phyloP scores from a whole-genome alignment of 2,329 filamentous ascomycete species.

The Aspergillus pseudoglaucus region DNA sequence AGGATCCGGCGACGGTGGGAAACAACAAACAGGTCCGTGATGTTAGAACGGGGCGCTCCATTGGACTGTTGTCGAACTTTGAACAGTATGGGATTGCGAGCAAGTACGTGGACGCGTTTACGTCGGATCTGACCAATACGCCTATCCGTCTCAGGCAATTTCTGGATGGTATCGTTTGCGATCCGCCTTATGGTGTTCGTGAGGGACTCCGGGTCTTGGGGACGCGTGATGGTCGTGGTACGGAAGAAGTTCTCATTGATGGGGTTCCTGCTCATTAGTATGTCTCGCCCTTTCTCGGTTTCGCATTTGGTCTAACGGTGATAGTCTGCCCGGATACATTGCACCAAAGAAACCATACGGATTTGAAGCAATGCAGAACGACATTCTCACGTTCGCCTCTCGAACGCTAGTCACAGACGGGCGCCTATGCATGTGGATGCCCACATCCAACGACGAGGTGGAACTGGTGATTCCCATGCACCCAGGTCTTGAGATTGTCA shows the following conservation, averaged over 20 bases:
- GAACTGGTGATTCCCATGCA: constrained; percentile 73
- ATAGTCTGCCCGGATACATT: constrained; percentile 60
- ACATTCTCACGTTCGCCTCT: constrained; percentile 78
- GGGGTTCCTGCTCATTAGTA: constrained; percentile 65
- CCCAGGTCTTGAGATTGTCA: constrained; percentile 65
- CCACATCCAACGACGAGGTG: constrained; percentile 73
- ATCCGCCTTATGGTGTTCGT: constrained; percentile 91
- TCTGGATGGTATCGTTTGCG: constrained; percentile 88
- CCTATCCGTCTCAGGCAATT: constrained; percentile 58
- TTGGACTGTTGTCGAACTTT: constrained; percentile 63
- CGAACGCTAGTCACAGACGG: constrained; percentile 70
- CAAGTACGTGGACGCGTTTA: constrained; percentile 69
- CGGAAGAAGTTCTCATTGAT: constrained; percentile 57
- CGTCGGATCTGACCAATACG: constrained; percentile 80
- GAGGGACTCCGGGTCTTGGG: constrained; percentile 88
- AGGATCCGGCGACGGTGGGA: constrained; percentile 37
- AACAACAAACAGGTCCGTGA: neutral
- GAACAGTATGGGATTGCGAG: constrained; percentile 67
- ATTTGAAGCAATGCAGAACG: constrained; percentile 81
- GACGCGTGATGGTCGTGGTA: constrained; percentile 53
- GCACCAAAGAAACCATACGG: constrained; percentile 89
- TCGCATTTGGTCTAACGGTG: constrained; percentile 2
- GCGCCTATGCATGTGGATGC: constrained; percentile 93
- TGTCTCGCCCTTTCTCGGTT: constrained; percentile 21
- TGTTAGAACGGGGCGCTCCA: constrained; percentile 21